phyloP scores from a whole-genome alignment of 2,329 filamentous ascomycete species.

The Penicillium sp. region DNA sequence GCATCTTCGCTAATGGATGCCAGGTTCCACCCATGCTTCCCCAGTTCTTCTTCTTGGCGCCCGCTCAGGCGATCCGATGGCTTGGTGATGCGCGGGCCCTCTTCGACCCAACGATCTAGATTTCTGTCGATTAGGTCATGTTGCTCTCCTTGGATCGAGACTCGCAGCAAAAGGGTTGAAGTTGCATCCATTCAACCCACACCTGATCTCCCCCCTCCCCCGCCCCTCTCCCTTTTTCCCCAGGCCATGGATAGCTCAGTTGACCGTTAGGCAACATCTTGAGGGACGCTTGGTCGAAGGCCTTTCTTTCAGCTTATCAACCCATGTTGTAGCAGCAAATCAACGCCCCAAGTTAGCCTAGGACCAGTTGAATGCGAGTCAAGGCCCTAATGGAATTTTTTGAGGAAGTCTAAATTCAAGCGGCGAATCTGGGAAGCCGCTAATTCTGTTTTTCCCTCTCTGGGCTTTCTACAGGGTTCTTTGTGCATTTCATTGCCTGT shows the following conservation, averaged over 20 bases:
- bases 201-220: constrained; percentile 3
- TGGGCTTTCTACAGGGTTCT: too few species aligned
- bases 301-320: neutral
- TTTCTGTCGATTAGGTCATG: neutral
- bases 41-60: neutral
- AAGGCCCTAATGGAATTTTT: neutral
- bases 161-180: too few species aligned
- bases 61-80: neutral
- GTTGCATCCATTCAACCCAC: neutral
- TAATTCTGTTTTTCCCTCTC: too few species aligned
- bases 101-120: neutral
- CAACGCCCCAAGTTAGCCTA: neutral
- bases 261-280: constrained; percentile 3
- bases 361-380: neutral
- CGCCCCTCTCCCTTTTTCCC: constrained; percentile 1
- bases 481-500: too few species aligned
- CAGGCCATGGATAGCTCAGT: neutral
- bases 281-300: neutral
- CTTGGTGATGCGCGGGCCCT: neutral
- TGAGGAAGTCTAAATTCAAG: neutral
- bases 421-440: too few species aligned
- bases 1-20: too few species aligned
- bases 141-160: too few species aligned
- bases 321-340: neutral
- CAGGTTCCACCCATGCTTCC: neutral